Evolutionary conservation across 768 basidiomycete genomes (phyloP).

Genomic region (Cubamyces lactineus): DNA sequence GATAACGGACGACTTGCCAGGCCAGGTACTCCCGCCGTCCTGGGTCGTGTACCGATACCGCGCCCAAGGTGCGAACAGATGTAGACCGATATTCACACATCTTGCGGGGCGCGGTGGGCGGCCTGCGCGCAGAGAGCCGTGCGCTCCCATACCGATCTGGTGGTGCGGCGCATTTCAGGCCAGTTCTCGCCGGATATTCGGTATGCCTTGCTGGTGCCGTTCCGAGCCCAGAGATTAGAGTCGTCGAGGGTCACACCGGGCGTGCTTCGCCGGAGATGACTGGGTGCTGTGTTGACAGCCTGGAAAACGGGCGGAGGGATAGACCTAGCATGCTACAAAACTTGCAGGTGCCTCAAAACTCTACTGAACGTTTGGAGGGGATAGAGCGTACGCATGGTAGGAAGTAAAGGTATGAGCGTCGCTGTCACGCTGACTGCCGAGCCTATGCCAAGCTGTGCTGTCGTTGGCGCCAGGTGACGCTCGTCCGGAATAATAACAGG

Average conservation of each 20-base stretch:
- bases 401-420: neutral
- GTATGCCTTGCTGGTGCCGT: constrained; percentile 12
- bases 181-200: constrained; percentile 23
- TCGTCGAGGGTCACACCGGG: constrained; percentile 11
- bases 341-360: neutral
- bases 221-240: constrained; percentile 6
- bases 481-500: constrained; percentile 2
- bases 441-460: constrained; percentile 4
- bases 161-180: constrained; percentile 14
- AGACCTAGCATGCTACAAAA: constrained; percentile 12
- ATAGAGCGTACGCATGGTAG: neutral
- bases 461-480: neutral
- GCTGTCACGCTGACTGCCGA: neutral
- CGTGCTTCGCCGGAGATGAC: constrained; percentile 6
- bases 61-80: constrained; percentile 13
- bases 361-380: neutral
- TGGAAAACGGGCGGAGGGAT: constrained; percentile 6
- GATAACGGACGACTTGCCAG: constrained; percentile 7
- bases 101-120: constrained; percentile 1
- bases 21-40: neutral
- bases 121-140: neutral
- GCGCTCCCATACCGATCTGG: constrained; percentile 22
- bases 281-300: neutral
- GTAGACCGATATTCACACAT: constrained; percentile 18
- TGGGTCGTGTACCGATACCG: constrained; percentile 2